phyloP scores from a whole-genome alignment of 2,329 filamentous ascomycete genomes.

The Cordyceps cateniannulata region DNA sequence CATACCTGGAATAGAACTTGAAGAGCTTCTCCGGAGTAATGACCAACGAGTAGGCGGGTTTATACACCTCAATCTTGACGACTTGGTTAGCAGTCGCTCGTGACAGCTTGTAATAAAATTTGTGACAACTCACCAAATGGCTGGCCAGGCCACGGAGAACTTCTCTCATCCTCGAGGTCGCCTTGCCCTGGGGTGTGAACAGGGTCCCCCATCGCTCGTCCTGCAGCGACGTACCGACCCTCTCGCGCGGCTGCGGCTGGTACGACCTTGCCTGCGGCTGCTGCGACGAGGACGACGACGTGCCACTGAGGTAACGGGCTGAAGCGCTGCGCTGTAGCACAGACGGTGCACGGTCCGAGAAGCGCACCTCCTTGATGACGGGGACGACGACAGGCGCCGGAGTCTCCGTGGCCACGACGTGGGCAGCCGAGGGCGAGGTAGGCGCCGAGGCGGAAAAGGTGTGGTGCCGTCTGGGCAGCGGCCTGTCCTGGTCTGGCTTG shows the following conservation, averaged over 20 bases:
- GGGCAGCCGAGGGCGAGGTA: neutral
- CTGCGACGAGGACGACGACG: neutral
- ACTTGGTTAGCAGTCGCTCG: neutral
- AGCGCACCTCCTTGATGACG: constrained; percentile 5
- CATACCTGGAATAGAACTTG: constrained; percentile 63
- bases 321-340: constrained; percentile 3
- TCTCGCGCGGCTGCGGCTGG: neutral
- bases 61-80: constrained; percentile 25
- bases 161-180: constrained; percentile 62
- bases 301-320: neutral
- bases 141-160: constrained; percentile 68
- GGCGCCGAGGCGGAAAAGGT: constrained; percentile 1
- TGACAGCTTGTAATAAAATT: neutral
- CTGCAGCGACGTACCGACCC: constrained; percentile 33
- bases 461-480: neutral
- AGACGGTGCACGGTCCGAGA: constrained; percentile 5
- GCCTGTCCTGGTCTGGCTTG: neutral
- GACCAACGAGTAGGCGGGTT: constrained; percentile 44
- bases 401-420: neutral
- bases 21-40: constrained; percentile 71
- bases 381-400: neutral
- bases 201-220: constrained; percentile 72
- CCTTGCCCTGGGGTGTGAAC: constrained; percentile 61
- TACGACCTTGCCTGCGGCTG: neutral
- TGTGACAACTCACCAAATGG: constrained; percentile 56